Evolutionary conservation across 331 rosid species (phyloP).

Genomic region (Pyracantha coccinea): DNA sequence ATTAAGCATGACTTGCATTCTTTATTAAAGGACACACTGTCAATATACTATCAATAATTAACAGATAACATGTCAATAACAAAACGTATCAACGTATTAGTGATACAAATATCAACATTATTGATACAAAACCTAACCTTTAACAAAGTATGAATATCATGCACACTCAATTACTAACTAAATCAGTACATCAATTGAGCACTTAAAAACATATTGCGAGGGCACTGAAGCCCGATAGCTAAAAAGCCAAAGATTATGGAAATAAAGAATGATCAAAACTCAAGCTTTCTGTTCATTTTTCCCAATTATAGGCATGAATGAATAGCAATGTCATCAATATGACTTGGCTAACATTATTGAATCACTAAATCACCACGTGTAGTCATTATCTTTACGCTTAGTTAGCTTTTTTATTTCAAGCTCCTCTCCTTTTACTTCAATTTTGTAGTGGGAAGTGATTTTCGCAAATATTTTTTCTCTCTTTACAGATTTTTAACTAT

Average conservation of each 20-base stretch:
- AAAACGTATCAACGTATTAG: neutral
- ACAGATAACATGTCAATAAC: neutral
- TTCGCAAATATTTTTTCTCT: neutral
- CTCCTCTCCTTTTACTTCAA: conserved; percentile 13
- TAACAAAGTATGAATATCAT: neutral
- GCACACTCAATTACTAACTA: neutral
- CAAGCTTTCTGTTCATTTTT: neutral
- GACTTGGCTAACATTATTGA: conserved; percentile 5
- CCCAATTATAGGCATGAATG: neutral
- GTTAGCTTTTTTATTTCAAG: conserved; percentile 2
- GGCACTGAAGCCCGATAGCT: neutral
- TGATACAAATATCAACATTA: neutral
- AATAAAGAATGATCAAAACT: neutral
- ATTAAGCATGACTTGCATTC: neutral
- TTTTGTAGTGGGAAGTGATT: neutral
- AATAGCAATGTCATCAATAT: neutral
- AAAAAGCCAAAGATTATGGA: neutral
- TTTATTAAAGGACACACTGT: no score
- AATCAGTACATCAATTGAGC: neutral
- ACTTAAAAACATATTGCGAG: neutral
- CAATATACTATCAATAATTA: no score
- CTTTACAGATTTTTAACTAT: no score
- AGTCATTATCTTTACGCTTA: neutral
- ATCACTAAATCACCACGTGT: neutral
- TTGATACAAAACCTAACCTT: neutral